A percentile compares a stretch with the other conserved stretches of the same genome.
These are phyloP conservation scores for Jatropha podagrica DNA, from an alignment of 441 rosid genomes.

Conservation along the genomic window DNA sequence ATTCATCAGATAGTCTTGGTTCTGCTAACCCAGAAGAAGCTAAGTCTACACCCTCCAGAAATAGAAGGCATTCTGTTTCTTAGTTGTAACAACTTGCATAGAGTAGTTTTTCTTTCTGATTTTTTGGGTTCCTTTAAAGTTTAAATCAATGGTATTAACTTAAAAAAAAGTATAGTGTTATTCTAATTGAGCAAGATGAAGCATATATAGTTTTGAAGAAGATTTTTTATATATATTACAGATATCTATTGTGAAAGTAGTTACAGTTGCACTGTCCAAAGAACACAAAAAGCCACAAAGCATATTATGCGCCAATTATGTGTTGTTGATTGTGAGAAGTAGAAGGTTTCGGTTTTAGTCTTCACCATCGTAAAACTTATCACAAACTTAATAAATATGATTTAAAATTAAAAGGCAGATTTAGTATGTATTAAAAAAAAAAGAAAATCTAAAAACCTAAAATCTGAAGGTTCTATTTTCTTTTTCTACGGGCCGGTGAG, in stretches of 20 bases:
- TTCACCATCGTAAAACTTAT: no score
- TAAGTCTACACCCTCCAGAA: slow-evolving; percentile 67
- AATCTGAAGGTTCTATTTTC: no score
- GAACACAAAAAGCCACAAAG: neutral
- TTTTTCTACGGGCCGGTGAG: no score
- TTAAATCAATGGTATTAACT: slow-evolving; percentile 16
- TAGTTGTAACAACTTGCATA: slow-evolving; percentile 26
- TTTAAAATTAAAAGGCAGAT: no score
- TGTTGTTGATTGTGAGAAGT: no score
- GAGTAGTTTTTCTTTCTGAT: slow-evolving; percentile 11
- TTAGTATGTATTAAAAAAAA: no score
- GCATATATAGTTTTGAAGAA: neutral
- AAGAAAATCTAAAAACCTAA: no score
- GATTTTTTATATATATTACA: neutral
- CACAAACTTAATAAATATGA: no score
- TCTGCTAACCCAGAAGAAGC: slow-evolving; percentile 51
- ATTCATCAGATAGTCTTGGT: slow-evolving; percentile 68
- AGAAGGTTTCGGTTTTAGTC: no score
- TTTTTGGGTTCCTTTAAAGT: neutral
- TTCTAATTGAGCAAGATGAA: neutral
- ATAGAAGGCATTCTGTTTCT: slow-evolving; percentile 70
- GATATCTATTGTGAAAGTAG: neutral
- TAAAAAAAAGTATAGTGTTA: neutral
- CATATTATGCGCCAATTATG: no score
- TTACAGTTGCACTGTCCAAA: neutral